Percentiles rank a stretch among this genome's conserved stretches.
Conservation (phyloP, 352 stramenopile genomes). For the Albugo candida region DNA sequence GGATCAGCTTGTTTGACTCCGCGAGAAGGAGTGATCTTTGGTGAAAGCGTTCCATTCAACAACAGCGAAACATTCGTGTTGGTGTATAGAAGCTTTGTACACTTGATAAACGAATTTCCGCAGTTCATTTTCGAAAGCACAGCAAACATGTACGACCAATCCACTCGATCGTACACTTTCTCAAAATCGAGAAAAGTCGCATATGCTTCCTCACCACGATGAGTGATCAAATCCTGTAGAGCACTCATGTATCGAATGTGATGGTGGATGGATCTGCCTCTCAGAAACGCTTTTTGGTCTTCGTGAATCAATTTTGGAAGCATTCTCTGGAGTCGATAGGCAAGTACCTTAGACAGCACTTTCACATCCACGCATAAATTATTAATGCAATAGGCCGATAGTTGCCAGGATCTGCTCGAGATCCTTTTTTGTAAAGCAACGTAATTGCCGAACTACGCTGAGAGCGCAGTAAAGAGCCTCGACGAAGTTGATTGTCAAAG, state of each 20-base stretch:
- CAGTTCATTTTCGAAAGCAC: constrained; percentile 8
- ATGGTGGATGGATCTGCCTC: constrained; percentile 6
- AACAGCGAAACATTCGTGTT: constrained; percentile 2
- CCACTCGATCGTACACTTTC: constrained; percentile 3
- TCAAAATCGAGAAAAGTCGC: background rate
- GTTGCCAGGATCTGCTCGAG: too few relatives aligned
- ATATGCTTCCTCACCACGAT: background rate
- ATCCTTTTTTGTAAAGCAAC: constrained; percentile 10
- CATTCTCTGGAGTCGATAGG: background rate
- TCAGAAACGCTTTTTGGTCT: constrained; percentile 3
- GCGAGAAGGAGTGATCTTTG: constrained; percentile 4
- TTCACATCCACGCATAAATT: constrained; percentile 13
- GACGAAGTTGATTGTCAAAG: constrained; percentile 7
- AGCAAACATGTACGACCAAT: constrained; percentile 7
- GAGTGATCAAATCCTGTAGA: constrained; percentile 6
- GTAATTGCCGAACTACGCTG: constrained; percentile 8
- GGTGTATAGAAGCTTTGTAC: constrained; percentile 6
- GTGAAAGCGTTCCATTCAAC: constrained; percentile 8
- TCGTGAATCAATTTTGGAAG: constrained; percentile 4
- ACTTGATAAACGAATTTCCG: constrained; percentile 3
- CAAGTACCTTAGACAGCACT: constrained; percentile 6
- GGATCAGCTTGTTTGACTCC: constrained; percentile 7
- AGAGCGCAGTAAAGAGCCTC: constrained; percentile 6
- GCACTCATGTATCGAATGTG: constrained; percentile 6
- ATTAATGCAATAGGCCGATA: constrained; percentile 8